Evolutionary conservation across 2,329 filamentous ascomycete species (phyloP), one percentile per base, ranked within the genome.

Genomic region (Chrysoporthe cubensis): DNA sequence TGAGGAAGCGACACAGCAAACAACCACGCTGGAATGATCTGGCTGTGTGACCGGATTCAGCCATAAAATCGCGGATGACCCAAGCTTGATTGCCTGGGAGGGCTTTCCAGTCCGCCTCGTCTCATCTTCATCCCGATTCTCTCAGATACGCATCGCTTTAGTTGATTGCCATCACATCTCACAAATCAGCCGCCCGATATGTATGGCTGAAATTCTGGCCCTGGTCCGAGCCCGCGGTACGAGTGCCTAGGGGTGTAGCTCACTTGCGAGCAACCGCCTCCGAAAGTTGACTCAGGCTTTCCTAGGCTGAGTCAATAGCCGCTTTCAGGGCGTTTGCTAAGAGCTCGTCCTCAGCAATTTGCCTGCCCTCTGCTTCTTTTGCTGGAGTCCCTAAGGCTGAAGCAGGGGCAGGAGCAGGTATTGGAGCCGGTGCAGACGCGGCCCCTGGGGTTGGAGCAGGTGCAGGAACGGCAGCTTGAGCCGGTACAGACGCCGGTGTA

Each of bases 401-500:
- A n/a, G 43, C n/a, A 57, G 62, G 54, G 18, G 57, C n/a, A 70
- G 50, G 34, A 54, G 65, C 54, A 71, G 70, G 44, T 54, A 18
- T 48, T n/a, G 46, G n/a, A 60, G 26, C 40, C 62, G 68, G 44
- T 40, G 60, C 34, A 37, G 44, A 44, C 2, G 26, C 14, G 3
- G 46, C 16, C 9, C 32, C n/a, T 18, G 60, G 61, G 54, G 67
- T 56, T 66, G 70, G 37, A 65, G 69, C 6, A 37, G 64, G 54
- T n/a, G 44, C 16, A 50, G 60, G 26, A 18, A 40, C 59, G 4
- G 54, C 34, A 32, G 32, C 34, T 48, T 54, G 44, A 26, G 56
- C 18, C 70, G 57, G 42, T 54, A 65, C 50, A 72, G 69, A 59
- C 59, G 65, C 52, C 60, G 70, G 52, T 43, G 32, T 58, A 43